Percentiles rank a stretch among this genome's conserved stretches.
Evolutionary conservation across 495 filamentous ascomycete species (phyloP).

Genomic region (Lepraria neglecta): DNA sequence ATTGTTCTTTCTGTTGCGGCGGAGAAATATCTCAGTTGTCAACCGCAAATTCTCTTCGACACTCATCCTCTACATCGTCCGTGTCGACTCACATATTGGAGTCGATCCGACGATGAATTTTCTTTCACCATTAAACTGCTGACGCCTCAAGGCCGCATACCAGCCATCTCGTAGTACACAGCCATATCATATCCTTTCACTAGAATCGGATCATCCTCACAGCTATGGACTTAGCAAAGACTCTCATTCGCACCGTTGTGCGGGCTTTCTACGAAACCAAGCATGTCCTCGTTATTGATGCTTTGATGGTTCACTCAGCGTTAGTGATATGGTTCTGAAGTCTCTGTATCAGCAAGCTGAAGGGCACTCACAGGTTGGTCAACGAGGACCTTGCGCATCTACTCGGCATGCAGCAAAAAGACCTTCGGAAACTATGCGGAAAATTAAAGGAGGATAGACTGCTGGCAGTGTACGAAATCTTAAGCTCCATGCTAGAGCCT

Average conservation of each 20-base stretch:
- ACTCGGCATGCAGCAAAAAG: constrained; percentile 80
- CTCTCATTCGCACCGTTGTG: constrained; percentile 77
- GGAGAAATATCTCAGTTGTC: neutral
- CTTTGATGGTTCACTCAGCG: constrained; percentile 85
- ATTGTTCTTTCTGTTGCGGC: no score
- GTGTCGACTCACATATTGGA: constrained; percentile 1
- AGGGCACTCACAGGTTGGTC: constrained; percentile 51
- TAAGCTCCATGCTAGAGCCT: constrained; percentile 13
- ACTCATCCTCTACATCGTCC: neutral
- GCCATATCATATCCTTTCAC: neutral
- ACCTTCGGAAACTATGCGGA: constrained; percentile 79
- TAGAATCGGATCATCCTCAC: neutral
- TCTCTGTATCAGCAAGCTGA: constrained; percentile 14
- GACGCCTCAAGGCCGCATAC: constrained; percentile 1
- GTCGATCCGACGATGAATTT: constrained; percentile 1
- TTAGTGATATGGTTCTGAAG: constrained; percentile 38
- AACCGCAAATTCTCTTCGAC: neutral
- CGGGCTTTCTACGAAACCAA: constrained; percentile 90
- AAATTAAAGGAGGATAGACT: constrained; percentile 79
- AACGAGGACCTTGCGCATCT: constrained; percentile 82
- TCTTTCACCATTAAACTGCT: neutral
- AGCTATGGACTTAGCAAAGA: constrained; percentile 77
- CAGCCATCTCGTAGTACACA: neutral
- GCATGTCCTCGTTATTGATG: constrained; percentile 85
- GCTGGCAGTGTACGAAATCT: constrained; percentile 60